Percentiles rank a stretch among this genome's conserved stretches.
These are phyloP conservation scores for Ramularia endophylla DNA, from an alignment of 2,329 filamentous ascomycete genomes.

Conservation along the genomic window DNA sequence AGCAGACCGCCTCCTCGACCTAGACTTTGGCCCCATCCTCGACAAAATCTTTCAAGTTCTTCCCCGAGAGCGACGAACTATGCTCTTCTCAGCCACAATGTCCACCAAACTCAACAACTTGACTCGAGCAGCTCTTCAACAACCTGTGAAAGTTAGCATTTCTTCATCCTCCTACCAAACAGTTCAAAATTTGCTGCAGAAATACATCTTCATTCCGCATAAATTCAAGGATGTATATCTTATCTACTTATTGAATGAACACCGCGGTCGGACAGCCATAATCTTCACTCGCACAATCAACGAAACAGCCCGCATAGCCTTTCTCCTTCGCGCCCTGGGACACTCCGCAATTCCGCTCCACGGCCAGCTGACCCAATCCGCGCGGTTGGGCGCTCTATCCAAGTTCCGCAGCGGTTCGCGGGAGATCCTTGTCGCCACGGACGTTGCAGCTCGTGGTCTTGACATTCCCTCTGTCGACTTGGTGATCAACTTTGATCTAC, in stretches of 20 bases:
- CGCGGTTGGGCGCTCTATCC: conserved; percentile 77
- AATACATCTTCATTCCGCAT: conserved; percentile 79
- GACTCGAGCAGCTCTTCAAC: conserved; percentile 79
- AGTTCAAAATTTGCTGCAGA: conserved; percentile 80
- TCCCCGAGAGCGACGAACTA: conserved; percentile 70
- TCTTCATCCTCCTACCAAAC: conserved; percentile 83
- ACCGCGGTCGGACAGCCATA: conserved; percentile 78
- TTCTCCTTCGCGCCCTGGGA: conserved; percentile 75
- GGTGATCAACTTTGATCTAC: conserved; percentile 80
- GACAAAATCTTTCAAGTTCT: conserved; percentile 91
- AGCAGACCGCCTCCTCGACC: conserved; percentile 83
- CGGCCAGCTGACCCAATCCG: conserved; percentile 82
- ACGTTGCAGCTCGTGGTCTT: conserved; percentile 87
- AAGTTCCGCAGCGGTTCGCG: conserved; percentile 81
- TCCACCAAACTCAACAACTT: conserved; percentile 88
- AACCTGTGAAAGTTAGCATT: conserved; percentile 77
- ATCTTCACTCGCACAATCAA: conserved; percentile 90
- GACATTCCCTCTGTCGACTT: conserved; percentile 90
- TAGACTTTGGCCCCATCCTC: conserved; percentile 88
- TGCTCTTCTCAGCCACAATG: conserved; percentile 92
- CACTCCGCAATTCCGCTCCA: conserved; percentile 90
- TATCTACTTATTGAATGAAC: conserved; percentile 79
- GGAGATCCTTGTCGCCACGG: conserved; percentile 85
- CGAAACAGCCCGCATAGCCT: conserved; percentile 79
- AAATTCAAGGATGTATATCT: conserved; percentile 87